Base-by-base conservation (phyloP, 202 grass and related monocot species). In the Setaria italica region DNA sequence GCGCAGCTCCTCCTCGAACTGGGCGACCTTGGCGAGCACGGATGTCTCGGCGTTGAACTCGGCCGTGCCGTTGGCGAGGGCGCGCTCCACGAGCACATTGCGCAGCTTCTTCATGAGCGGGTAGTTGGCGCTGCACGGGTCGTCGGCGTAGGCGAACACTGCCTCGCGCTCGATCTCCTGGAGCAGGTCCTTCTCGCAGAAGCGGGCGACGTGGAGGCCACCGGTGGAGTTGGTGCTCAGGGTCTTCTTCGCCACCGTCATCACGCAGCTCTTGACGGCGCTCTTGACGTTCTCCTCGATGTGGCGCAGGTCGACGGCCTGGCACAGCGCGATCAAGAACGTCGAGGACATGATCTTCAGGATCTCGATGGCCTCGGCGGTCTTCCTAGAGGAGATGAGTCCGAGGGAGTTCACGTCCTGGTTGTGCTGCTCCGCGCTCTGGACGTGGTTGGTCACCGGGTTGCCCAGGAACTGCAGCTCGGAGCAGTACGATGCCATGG, bases 381-480 rank as follows among this genome's bases (percentile, higher is more conserved):
- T 93, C 77, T 93, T 93, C 71, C 91, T 75, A 9, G 88, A 85
- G n/a, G 91, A 93, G 85, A 93, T 88, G 72, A 93, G 80, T 0
- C 91, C 91, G 0, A 93, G 88, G 0, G 91, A 93, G 85, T 93
- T 93, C 16, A 93, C 91, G 37, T 93, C 91, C 80, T 93, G 91
- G 80, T 92, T 92, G 84, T 92, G 90, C 70, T 92, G 90, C 84
- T 92, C 90, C 5, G 90, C 90, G 78, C 90, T 94, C 70, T 94
- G 86, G 11, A 94, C 91, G 16, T 94, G 88, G 91, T 91, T 94
- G 79, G 91, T 94, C 14, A 94, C 91, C 15, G 91, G 88, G 69
- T 94, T 94, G 51, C 76, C 91, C 43, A 94, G 65, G 79, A 93
- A 93, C 62, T 92, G 90, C 30, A 92, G 83, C 71, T 92, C 90